Evolutionary conservation across 768 basidiomycete species (phyloP), one percentile per base, ranked within the genome.

Genomic region (Tylopilus intermedius): DNA sequence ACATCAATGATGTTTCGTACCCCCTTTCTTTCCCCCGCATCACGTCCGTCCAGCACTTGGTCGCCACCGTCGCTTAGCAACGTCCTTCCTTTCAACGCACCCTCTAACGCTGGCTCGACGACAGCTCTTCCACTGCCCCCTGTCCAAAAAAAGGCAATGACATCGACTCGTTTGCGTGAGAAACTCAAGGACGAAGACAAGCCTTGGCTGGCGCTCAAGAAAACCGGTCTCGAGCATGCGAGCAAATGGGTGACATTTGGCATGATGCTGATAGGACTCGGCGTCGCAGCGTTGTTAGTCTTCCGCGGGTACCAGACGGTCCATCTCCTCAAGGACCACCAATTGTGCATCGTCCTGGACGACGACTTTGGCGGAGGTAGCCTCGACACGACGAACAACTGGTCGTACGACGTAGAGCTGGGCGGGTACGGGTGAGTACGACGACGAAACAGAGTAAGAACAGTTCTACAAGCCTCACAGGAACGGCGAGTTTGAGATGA

Each of bases 11-110:
- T 53, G 13, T 88, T 89, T 72, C 80, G 86, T 24, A 72, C 79
- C 0, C 83, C 86, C 1, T 87, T 87, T 71, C 79, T 87, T 49
- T 79, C 83, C 4, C 87, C 86, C 0, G 77, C 84, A 1, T 84
- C 82, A 1, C 76, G 86, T n/a, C 84, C 84, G 0, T 69, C 77
- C 4, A 74, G 78, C 13, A 58, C 84, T 0, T 87, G 85, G 86
- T 72, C 79, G 0, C 84, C 85, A 8, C 81, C 83, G 1, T 62
- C 76, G 0, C 75, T 76, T 6, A 26, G 42, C 49, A 58, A 55
- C 57, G 58, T 59, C 0, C 47, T 67, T n/a, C 58, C 55, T 27
- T 54, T 55, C 60, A 66, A 55, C 57, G 66, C 47, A 40, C 67
- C 60, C 39, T 67, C 60, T 11, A 64, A 52, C 22, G 66, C 71